Evolutionary conservation across 2,329 filamentous ascomycete genomes (phyloP).

Genomic region (Aspergillus quadricinctus): DNA sequence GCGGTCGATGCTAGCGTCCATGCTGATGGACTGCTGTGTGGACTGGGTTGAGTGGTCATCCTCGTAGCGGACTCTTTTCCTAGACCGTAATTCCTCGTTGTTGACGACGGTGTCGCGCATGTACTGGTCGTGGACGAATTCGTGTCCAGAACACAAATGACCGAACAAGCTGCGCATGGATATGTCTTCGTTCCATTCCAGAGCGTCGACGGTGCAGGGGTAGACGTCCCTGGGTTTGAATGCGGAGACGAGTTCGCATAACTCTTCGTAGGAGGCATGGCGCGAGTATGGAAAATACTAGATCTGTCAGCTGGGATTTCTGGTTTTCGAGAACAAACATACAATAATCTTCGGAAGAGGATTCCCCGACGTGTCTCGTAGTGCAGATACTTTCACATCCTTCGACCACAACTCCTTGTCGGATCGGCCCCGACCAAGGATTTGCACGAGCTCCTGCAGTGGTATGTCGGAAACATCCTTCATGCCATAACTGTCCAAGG

Average conservation of each 20-base stretch:
- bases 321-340: slow-evolving; percentile 5
- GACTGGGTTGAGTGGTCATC: slow-evolving; percentile 14
- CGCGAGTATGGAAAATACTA: slow-evolving; percentile 76
- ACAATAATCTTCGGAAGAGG: slow-evolving; percentile 33
- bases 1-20: slow-evolving; percentile 5
- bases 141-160: slow-evolving; percentile 55
- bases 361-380: slow-evolving; percentile 1
- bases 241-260: slow-evolving; percentile 63
- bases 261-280: slow-evolving; percentile 80
- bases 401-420: slow-evolving; percentile 1
- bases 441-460: slow-evolving; percentile 31
- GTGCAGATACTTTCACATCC: not conserved
- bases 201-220: slow-evolving; percentile 70
- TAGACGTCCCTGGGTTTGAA: slow-evolving; percentile 74
- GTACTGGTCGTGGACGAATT: slow-evolving; percentile 62
- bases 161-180: slow-evolving; percentile 71
- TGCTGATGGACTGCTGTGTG: slow-evolving; percentile 16
- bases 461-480: slow-evolving; percentile 35
- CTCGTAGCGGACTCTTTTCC: slow-evolving; percentile 18
- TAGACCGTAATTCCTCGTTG: slow-evolving; percentile 13
- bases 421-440: slow-evolving; percentile 24
- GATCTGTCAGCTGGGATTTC: slow-evolving; percentile 4
- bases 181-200: slow-evolving; percentile 58
- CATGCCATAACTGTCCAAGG: slow-evolving; percentile 35
- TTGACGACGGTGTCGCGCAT: slow-evolving; percentile 46